Percentiles rank a stretch among this genome's conserved stretches.
These are phyloP conservation scores for Fomitiporia mediterranea DNA, from an alignment of 1,284 basidiomycete genomes.

Conservation along the genomic window DNA sequence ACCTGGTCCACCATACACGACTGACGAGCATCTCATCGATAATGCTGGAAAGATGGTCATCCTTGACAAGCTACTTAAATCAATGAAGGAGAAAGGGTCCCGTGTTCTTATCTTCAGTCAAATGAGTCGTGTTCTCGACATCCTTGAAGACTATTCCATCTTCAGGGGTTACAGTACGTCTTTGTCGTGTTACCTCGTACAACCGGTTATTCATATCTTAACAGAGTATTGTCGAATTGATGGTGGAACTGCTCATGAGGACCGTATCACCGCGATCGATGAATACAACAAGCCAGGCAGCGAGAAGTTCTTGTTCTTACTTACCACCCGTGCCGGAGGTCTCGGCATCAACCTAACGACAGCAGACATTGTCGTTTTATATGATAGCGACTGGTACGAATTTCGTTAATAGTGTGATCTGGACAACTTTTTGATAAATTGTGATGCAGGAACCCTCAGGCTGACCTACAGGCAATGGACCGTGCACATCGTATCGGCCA, in stretches of 20 bases:
- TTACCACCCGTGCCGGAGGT: constrained; percentile 98
- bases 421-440: constrained; percentile 7
- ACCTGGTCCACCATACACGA: constrained; percentile 97
- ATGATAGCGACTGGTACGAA: constrained; percentile 91
- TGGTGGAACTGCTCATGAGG: constrained; percentile 92
- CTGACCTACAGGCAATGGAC: constrained; percentile 99
- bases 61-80: constrained; percentile 87
- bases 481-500: constrained; percentile 98
- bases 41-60: constrained; percentile 99
- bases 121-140: constrained; percentile 94
- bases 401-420: constrained; percentile 3
- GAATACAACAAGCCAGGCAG: constrained; percentile 95
- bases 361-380: constrained; percentile 95
- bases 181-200: neutral
- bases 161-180: constrained; percentile 85
- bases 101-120: constrained; percentile 97
- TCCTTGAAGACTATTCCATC: constrained; percentile 95
- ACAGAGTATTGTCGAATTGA: constrained; percentile 97
- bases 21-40: constrained; percentile 93
- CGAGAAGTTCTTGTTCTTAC: constrained; percentile 95
- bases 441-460: constrained; percentile 85
- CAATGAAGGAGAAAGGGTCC: constrained; percentile 90
- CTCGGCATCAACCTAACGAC: constrained; percentile 96
- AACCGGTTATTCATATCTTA: neutral
- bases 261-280: constrained; percentile 94